These are phyloP conservation scores for Periconia digitata DNA, from an alignment of 2,329 filamentous ascomycete species.

Conservation along the genomic window DNA sequence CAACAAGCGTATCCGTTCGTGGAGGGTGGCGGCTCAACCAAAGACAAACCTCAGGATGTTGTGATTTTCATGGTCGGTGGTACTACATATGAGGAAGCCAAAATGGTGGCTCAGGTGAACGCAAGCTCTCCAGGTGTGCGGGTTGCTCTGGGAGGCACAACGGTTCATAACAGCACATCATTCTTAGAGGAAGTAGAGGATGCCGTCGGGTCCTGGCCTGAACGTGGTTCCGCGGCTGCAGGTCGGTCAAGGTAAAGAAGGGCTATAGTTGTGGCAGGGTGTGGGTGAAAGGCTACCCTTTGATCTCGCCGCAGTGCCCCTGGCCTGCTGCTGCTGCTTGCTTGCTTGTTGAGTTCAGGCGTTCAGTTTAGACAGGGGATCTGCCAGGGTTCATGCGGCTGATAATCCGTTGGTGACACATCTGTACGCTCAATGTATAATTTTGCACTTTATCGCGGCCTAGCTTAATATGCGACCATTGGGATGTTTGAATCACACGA, in stretches of 20 bases:
- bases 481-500: too few species aligned
- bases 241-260: constrained; percentile 58
- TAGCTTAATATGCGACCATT: too few species aligned
- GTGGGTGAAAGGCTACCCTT: not conserved
- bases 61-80: constrained; percentile 94
- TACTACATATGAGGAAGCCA: constrained; percentile 94
- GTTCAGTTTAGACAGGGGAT: not conserved
- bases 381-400: not conserved
- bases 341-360: not conserved
- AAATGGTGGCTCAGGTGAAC: constrained; percentile 93
- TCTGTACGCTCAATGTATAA: too few species aligned
- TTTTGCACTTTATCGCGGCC: too few species aligned
- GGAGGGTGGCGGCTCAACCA: constrained; percentile 80
- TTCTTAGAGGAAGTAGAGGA: constrained; percentile 86
- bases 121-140: constrained; percentile 84
- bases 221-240: constrained; percentile 57
- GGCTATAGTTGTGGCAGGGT: not conserved
- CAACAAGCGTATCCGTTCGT: constrained; percentile 92
- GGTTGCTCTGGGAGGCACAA: constrained; percentile 86
- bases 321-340: too few species aligned
- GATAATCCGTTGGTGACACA: not conserved
- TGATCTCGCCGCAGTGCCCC: too few species aligned
- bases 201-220: constrained; percentile 83
- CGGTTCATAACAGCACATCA: constrained; percentile 80
- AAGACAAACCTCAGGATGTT: constrained; percentile 95